Conservation (phyloP, 2,329 filamentous ascomycete genomes). For the Aspergillus terreus region DNA sequence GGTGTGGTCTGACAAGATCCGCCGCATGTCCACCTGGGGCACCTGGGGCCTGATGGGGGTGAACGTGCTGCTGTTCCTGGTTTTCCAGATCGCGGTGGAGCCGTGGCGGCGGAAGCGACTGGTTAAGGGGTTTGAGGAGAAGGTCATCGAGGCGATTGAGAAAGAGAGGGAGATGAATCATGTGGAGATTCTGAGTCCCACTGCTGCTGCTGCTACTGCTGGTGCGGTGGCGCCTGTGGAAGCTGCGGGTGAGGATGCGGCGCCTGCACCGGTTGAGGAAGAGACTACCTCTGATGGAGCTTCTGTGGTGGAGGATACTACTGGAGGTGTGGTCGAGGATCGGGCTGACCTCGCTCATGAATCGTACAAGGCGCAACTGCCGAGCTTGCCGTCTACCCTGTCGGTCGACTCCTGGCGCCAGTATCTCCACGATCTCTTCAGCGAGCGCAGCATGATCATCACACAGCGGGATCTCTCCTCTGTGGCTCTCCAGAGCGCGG, state of each 20-base stretch:
- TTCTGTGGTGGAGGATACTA: conserved; percentile 1
- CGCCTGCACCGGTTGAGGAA: background rate
- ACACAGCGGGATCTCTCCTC: conserved; percentile 68
- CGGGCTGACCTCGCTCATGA: conserved; percentile 5
- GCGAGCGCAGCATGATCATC: conserved; percentile 60
- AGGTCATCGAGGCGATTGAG: conserved; percentile 66
- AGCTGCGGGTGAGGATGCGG: background rate
- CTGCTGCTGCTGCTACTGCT: background rate
- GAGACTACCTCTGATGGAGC: background rate
- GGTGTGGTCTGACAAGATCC: conserved; percentile 97
- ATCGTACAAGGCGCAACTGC: conserved; percentile 22
- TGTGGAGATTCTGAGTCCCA: conserved; percentile 8
- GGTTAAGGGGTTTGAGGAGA: conserved; percentile 76
- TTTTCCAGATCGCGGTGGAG: conserved; percentile 85
- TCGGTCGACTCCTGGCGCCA: conserved; percentile 47
- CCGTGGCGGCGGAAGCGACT: conserved; percentile 82
- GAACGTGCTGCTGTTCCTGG: conserved; percentile 83
- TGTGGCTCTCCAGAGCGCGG: conserved; percentile 64
- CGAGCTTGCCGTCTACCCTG: conserved; percentile 21
- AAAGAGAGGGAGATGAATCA: conserved; percentile 55
- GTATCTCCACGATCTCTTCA: conserved; percentile 57
- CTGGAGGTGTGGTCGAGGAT: background rate
- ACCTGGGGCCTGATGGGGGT: conserved; percentile 98
- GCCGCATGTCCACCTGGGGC: conserved; percentile 94
- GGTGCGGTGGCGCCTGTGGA: background rate